A percentile compares a stretch with the other conserved stretches of the same genome.
Conservation (phyloP, 805 yeast genomes). For the Teunomyces aglyptinius region DNA sequence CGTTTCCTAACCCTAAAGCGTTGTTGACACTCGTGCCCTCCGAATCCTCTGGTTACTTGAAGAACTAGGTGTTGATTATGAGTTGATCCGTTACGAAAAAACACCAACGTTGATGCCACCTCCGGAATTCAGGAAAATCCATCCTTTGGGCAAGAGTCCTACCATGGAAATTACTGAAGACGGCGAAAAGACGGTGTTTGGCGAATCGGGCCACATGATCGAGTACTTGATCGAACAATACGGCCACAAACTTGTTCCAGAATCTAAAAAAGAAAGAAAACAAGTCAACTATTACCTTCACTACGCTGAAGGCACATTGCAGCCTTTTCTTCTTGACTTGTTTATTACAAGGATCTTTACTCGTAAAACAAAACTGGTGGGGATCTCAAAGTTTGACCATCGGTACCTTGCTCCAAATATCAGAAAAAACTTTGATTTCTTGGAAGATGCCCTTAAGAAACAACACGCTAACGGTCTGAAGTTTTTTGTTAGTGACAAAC, state of each 20-base stretch:
- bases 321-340: constrained; percentile 21
- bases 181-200: constrained; percentile 16
- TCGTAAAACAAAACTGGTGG: constrained; percentile 27
- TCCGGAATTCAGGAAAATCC: constrained; percentile 25
- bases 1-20: constrained; percentile 19
- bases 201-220: constrained; percentile 62
- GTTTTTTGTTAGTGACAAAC: constrained; percentile 33
- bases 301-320: constrained; percentile 26
- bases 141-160: constrained; percentile 40
- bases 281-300: constrained; percentile 25
- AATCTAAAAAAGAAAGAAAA: constrained; percentile 38
- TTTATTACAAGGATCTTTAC: constrained; percentile 33
- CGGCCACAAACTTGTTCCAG: constrained; percentile 38
- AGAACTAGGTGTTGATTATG: constrained; percentile 31
- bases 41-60: constrained; percentile 40
- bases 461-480: constrained; percentile 18
- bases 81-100: constrained; percentile 30
- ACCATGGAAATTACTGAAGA: constrained; percentile 28
- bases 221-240: constrained; percentile 50
- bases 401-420: constrained; percentile 25
- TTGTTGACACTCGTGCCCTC: constrained; percentile 31
- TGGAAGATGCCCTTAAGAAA: constrained; percentile 27
- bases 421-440: constrained; percentile 20
- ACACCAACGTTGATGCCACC: constrained; percentile 29
- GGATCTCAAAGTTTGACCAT: constrained; percentile 19